phyloP scores from a whole-genome alignment of 805 yeast genomes.

The Teunomyces funiuensis region DNA sequence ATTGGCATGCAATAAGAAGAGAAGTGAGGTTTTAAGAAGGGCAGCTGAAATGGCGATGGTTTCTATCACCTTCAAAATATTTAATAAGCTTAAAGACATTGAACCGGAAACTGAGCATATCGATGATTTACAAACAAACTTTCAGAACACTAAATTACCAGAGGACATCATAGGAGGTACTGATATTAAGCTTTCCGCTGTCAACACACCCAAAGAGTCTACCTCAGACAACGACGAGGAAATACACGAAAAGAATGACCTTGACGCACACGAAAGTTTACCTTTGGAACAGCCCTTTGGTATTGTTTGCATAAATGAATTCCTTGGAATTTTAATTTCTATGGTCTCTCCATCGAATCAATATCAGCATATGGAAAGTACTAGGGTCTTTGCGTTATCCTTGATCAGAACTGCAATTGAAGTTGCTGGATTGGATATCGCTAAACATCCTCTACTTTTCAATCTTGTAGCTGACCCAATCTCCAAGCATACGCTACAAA shows the following conservation, averaged over 20 bases:
- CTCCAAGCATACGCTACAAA: conserved; percentile 81
- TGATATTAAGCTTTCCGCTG: conserved; percentile 17
- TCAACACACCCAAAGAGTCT: conserved; percentile 12
- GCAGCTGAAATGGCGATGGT: conserved; percentile 85
- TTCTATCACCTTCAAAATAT: conserved; percentile 66
- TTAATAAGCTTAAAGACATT: conserved; percentile 56
- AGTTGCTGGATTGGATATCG: conserved; percentile 65
- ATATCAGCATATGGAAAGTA: conserved; percentile 80
- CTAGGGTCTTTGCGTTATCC: conserved; percentile 79
- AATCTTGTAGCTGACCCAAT: conserved; percentile 72
- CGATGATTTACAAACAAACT: conserved; percentile 49
- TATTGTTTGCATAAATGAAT: conserved; percentile 72
- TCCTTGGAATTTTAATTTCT: conserved; percentile 70
- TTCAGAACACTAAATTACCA: conserved; percentile 49
- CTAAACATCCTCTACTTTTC: conserved; percentile 61
- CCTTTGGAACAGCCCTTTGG: conserved; percentile 58
- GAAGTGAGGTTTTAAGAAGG: conserved; percentile 84
- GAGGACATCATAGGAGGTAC: conserved; percentile 60
- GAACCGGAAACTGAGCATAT: conserved; percentile 41
- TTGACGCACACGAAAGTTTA: neutral
- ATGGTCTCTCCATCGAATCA: conserved; percentile 81
- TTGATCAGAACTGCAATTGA: conserved; percentile 79
- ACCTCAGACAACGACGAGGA: neutral
- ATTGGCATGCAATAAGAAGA: conserved; percentile 86
- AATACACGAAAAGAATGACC: conserved; percentile 7